Percentiles rank a stretch among this genome's conserved stretches.
Evolutionary conservation across 805 yeast genomes (phyloP).

Genomic region (Saturnispora mendoncae): DNA sequence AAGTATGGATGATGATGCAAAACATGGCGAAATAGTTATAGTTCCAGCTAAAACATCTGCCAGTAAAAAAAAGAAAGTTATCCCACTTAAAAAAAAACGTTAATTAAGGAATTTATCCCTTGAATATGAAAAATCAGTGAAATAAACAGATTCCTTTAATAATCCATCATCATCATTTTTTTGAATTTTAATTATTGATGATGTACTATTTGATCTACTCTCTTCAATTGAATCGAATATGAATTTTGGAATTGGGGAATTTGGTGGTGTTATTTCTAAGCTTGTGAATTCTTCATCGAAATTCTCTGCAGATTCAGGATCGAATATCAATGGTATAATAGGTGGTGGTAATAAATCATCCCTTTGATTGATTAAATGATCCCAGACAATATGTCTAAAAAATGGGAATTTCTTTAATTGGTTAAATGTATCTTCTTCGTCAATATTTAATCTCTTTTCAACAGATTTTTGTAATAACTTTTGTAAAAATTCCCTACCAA

Average conservation of each 20-base stretch:
- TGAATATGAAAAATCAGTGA: constrained; percentile 27
- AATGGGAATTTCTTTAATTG: constrained; percentile 57
- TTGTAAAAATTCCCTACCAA: constrained; percentile 66
- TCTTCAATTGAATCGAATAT: constrained; percentile 25
- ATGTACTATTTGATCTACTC: constrained; percentile 26
- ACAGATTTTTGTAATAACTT: constrained; percentile 65
- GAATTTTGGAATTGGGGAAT: constrained; percentile 25
- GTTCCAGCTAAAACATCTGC: constrained; percentile 14
- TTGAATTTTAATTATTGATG: constrained; percentile 27
- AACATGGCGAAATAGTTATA: constrained; percentile 58
- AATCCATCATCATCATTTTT: constrained; percentile 21
- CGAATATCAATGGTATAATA: constrained; percentile 70
- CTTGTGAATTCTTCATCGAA: constrained; percentile 73
- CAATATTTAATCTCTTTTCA: constrained; percentile 51
- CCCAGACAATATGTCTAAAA: constrained; percentile 73
- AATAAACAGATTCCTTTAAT: constrained; percentile 26
- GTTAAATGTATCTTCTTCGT: constrained; percentile 36
- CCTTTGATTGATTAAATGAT: constrained; percentile 40
- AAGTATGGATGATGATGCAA: constrained; percentile 62
- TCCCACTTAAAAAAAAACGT: too few species aligned
- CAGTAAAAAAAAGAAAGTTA: background rate
- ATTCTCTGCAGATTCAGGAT: constrained; percentile 77
- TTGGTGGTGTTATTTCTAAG: constrained; percentile 42
- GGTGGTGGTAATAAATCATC: constrained; percentile 64
- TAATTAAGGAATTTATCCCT: constrained; percentile 15